These are phyloP conservation scores for Phytophthora brassicae DNA, from an alignment of 352 stramenopile species.

Conservation along the genomic window DNA sequence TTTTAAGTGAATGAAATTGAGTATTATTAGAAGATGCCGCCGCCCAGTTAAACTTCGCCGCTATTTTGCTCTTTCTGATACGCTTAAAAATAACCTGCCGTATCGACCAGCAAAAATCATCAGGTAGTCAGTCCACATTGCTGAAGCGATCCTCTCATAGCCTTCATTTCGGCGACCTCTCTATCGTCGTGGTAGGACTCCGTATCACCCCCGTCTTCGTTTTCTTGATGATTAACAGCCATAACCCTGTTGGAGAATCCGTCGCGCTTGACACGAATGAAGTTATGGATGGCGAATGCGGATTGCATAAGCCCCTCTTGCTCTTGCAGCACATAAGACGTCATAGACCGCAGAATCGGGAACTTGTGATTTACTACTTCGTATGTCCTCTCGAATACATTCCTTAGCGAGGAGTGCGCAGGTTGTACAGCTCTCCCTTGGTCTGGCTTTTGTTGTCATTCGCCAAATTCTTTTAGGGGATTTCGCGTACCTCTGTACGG, in stretches of 20 bases:
- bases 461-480: slow-evolving; percentile 7
- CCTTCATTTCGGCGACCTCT: no score
- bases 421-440: slow-evolving; percentile 3
- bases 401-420: slow-evolving; percentile 1
- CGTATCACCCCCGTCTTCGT: no score
- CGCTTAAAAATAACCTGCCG: not conserved
- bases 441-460: not conserved
- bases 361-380: slow-evolving; percentile 8
- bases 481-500: not conserved
- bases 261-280: slow-evolving; percentile 5
- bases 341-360: not conserved
- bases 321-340: not conserved
- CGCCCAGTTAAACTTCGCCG: not conserved
- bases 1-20: no score
- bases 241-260: not conserved
- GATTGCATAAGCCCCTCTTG: not conserved
- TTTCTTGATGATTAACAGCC: no score
- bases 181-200: no score
- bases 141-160: not conserved
- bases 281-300: slow-evolving; percentile 8
- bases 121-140: not conserved
- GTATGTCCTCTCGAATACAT: not conserved
- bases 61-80: no score
- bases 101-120: not conserved
- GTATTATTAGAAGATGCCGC: no score